Conservation (phyloP, 163 green algal species). For the Prototheca wickerhamii region DNA sequence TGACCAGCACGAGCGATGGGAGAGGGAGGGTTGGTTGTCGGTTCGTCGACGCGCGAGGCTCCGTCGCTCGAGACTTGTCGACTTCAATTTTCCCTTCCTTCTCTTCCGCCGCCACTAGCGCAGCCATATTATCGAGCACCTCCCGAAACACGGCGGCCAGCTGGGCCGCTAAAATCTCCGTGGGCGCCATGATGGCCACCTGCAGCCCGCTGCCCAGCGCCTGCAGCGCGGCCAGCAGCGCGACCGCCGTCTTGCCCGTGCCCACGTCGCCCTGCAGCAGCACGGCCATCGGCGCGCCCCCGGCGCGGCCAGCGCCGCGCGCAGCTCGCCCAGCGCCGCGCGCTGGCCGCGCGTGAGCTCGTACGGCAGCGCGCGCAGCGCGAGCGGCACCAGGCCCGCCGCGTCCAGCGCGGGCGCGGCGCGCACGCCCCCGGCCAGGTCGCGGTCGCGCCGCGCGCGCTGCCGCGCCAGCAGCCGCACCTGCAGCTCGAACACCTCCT, state of each 20-base stretch:
- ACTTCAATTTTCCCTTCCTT: too few relatives aligned
- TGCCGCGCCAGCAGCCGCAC: slow-evolving; percentile 26
- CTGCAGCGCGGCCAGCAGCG: slow-evolving; percentile 69
- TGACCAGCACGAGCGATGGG: slow-evolving; percentile 42
- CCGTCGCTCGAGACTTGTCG: too few relatives aligned
- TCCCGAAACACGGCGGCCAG: slow-evolving; percentile 52
- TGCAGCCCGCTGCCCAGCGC: slow-evolving; percentile 57
- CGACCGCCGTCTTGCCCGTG: slow-evolving; percentile 88
- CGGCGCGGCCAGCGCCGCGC: slow-evolving; percentile 8
- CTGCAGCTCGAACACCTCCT: slow-evolving; percentile 68
- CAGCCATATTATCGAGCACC: slow-evolving; percentile 45
- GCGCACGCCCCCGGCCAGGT: neutral
- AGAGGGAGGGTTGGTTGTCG: neutral
- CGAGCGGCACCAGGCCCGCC: slow-evolving; percentile 20
- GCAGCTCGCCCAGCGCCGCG: slow-evolving; percentile 27
- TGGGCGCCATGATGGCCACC: slow-evolving; percentile 77
- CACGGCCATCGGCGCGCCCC: slow-evolving; percentile 49
- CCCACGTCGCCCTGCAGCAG: slow-evolving; percentile 92
- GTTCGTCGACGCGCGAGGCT: neutral
- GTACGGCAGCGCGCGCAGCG: slow-evolving; percentile 46
- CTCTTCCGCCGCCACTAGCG: too few relatives aligned
- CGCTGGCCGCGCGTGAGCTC: slow-evolving; percentile 61
- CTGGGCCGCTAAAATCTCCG: slow-evolving; percentile 80
- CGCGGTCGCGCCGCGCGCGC: neutral
- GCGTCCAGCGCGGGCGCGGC: too few relatives aligned